These are phyloP conservation scores for Geotrichum candidum DNA, from an alignment of 1,139 yeast genomes.

Conservation along the genomic window DNA sequence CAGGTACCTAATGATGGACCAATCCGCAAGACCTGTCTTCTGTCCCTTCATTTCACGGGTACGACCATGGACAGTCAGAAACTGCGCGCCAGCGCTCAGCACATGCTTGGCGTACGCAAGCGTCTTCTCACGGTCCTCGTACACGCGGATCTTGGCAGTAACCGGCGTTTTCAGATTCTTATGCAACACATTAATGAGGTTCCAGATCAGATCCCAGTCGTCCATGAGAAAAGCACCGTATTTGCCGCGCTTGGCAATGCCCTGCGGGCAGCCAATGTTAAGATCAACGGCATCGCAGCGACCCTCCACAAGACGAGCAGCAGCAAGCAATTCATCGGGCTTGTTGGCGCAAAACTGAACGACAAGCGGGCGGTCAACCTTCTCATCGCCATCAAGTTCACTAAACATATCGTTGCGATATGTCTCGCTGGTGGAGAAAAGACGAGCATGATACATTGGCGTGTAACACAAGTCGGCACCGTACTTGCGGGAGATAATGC, in stretches of 20 bases:
- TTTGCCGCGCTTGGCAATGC: slow-evolving; percentile 89
- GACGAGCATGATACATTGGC: slow-evolving; percentile 92
- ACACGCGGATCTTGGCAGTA: slow-evolving; percentile 91
- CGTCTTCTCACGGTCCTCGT: slow-evolving; percentile 77
- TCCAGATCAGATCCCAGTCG: slow-evolving; percentile 82
- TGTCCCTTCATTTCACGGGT: slow-evolving; percentile 98
- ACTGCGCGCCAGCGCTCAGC: slow-evolving; percentile 91
- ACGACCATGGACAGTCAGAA: slow-evolving; percentile 90
- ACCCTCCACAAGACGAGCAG: slow-evolving; percentile 74
- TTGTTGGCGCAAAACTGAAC: slow-evolving; percentile 97
- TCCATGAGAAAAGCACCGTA: slow-evolving; percentile 97
- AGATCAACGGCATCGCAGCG: slow-evolving; percentile 94
- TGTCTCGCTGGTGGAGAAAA: slow-evolving; percentile 78
- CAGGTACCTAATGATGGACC: slow-evolving; percentile 70
- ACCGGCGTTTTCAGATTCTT: slow-evolving; percentile 75
- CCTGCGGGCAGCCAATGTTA: slow-evolving; percentile 96
- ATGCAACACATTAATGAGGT: slow-evolving; percentile 66
- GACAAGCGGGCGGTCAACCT: slow-evolving; percentile 69
- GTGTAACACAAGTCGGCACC: slow-evolving; percentile 95
- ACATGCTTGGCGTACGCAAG: slow-evolving; percentile 86
- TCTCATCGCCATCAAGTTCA: slow-evolving; percentile 63
- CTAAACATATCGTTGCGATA: slow-evolving; percentile 76
- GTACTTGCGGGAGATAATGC: slow-evolving; percentile 74
- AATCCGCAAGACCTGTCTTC: slow-evolving; percentile 89
- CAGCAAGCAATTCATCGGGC: slow-evolving; percentile 72